phyloP scores from a whole-genome alignment of 2,329 filamentous ascomycete genomes.

The Sordariomycetes sp. region DNA sequence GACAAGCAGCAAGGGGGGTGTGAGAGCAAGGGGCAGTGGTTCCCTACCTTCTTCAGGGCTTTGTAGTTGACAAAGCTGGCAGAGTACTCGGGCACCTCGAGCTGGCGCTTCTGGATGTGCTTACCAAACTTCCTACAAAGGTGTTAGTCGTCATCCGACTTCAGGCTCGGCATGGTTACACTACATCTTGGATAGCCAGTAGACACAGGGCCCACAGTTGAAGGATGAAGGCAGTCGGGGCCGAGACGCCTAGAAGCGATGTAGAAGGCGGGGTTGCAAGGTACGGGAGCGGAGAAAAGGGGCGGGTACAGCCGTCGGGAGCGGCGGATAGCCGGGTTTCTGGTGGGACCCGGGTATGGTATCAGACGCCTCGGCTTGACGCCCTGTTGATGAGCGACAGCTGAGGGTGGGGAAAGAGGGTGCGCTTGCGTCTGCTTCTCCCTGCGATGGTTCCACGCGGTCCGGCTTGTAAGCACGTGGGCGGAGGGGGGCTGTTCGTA shows the following conservation, averaged over 20 bases:
- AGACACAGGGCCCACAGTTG: neutral
- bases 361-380: neutral
- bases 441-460: neutral
- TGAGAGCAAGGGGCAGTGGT: neutral
- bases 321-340: neutral
- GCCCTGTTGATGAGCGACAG: neutral
- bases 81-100: slow-evolving; percentile 98
- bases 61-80: slow-evolving; percentile 99
- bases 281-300: neutral
- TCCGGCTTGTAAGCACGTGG: neutral
- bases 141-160: neutral
- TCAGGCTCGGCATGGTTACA: neutral
- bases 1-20: slow-evolving; percentile 4
- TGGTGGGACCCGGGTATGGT: neutral
- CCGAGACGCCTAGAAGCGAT: neutral
- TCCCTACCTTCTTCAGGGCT: slow-evolving; percentile 84
- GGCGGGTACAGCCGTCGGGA: neutral
- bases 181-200: slow-evolving; percentile 1
- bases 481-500: neutral
- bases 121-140: slow-evolving; percentile 95
- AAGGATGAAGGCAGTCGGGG: neutral
- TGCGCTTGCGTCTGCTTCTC: neutral
- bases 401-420: neutral
- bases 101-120: slow-evolving; percentile 97
- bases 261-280: neutral